These are phyloP conservation scores for Verticillium alfalfae DNA, from an alignment of 2,329 filamentous ascomycete species.

Conservation along the genomic window DNA sequence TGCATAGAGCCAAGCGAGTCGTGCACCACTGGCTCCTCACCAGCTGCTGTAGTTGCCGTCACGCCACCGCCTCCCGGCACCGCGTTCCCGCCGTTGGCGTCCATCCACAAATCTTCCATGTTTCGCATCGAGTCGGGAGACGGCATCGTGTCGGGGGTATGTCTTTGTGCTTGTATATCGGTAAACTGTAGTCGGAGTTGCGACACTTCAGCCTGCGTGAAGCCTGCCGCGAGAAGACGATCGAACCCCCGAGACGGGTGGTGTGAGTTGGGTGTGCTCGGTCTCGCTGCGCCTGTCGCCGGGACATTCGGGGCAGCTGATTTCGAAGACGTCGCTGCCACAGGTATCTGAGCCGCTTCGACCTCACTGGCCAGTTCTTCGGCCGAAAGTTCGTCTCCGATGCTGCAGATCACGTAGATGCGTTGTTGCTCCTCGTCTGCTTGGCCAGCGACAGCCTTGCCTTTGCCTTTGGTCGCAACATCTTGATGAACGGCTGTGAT, in stretches of 20 bases:
- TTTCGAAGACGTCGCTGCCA: constrained; percentile 9
- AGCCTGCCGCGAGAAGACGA: constrained; percentile 72
- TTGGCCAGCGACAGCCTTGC: constrained; percentile 55
- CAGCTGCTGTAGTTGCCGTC: constrained; percentile 22
- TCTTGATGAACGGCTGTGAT: constrained; percentile 12
- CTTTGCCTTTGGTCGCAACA: constrained; percentile 46
- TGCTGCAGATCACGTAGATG: constrained; percentile 90
- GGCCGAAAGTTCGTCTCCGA: constrained; percentile 67
- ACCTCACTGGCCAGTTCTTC: constrained; percentile 67
- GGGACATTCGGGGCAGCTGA: constrained; percentile 5
- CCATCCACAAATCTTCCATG: constrained; percentile 89
- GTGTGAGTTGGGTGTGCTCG: constrained; percentile 33
- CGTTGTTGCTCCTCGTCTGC: constrained; percentile 36
- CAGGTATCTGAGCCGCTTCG: constrained; percentile 30
- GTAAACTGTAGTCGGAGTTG: constrained; percentile 84
- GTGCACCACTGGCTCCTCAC: constrained; percentile 39
- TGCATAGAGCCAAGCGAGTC: constrained; percentile 35
- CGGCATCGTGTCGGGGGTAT: constrained; percentile 86
- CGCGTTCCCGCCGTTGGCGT: constrained; percentile 48
- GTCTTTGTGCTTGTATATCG: constrained; percentile 73
- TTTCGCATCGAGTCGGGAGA: constrained; percentile 67
- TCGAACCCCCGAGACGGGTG: constrained; percentile 74
- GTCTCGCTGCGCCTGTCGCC: constrained; percentile 11
- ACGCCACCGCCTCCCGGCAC: constrained; percentile 28
- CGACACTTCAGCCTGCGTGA: constrained; percentile 77